These are phyloP conservation scores for Chamaecyparis obtusa DNA, from an alignment of 75 land plant genomes.

Conservation along the genomic window DNA sequence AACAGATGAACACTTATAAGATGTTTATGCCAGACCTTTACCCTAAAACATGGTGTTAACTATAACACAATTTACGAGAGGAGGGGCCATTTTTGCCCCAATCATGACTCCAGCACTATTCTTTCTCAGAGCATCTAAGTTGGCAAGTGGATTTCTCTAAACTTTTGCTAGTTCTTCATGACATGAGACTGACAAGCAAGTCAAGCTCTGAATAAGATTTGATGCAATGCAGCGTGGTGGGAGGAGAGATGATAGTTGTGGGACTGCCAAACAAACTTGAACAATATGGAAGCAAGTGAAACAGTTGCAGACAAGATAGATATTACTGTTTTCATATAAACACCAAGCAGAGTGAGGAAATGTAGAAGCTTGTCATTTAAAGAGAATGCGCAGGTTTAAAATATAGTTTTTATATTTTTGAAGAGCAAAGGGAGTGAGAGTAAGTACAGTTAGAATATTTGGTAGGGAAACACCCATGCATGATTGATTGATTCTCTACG, in stretches of 20 bases:
- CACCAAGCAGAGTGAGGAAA: neutral
- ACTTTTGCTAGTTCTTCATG: neutral
- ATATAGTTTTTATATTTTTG: neutral
- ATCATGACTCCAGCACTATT: too few relatives aligned
- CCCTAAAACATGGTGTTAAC: neutral
- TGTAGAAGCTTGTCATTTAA: neutral
- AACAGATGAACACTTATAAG: too few relatives aligned
- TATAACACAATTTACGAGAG: neutral
- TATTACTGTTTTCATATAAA: neutral
- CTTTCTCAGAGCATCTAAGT: conserved; percentile 53
- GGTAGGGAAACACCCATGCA: neutral
- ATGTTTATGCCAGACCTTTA: too few relatives aligned
- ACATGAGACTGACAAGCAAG: neutral
- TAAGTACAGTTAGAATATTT: neutral
- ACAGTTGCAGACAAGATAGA: neutral
- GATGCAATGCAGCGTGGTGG: too few relatives aligned
- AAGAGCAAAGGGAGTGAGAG: neutral
- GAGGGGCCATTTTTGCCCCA: neutral
- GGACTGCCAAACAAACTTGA: neutral
- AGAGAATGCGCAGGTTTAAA: too few relatives aligned
- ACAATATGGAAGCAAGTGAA: neutral
- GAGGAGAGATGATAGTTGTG: too few relatives aligned
- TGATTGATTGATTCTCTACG: neutral
- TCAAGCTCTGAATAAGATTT: too few relatives aligned
- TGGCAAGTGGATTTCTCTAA: conserved; percentile 42